Conservation (phyloP, 108 stramenopile species). For the Conticribra weissflogii region DNA sequence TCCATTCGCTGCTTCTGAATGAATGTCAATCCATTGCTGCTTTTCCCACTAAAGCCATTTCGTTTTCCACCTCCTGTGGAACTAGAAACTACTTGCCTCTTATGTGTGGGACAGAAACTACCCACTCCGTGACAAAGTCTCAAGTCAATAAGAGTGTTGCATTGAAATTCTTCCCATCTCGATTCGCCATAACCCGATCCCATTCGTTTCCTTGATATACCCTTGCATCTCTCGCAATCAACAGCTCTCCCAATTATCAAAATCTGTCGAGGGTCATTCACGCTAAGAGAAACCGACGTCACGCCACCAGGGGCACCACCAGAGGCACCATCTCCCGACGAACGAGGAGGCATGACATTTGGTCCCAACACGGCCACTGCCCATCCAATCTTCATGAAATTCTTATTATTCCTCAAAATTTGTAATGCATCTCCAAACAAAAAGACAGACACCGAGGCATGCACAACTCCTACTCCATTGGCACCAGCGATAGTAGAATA, state of each 20-base stretch:
- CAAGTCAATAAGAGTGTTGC: slow-evolving; percentile 61
- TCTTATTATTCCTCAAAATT: slow-evolving; percentile 6
- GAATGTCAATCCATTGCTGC: slow-evolving; percentile 18
- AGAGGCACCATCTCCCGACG: too few relatives aligned
- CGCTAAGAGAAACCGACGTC: slow-evolving; percentile 60
- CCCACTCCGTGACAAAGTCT: slow-evolving; percentile 29
- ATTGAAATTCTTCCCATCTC: slow-evolving; percentile 48
- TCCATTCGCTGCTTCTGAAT: slow-evolving; percentile 27
- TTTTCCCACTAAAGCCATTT: background rate
- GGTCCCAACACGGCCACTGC: slow-evolving; percentile 64
- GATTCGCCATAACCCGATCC: slow-evolving; percentile 40
- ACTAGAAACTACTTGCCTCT: slow-evolving; percentile 38
- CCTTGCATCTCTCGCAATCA: slow-evolving; percentile 77
- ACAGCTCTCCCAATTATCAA: slow-evolving; percentile 66
- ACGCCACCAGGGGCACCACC: slow-evolving; percentile 8
- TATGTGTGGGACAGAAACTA: slow-evolving; percentile 63
- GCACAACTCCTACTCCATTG: slow-evolving; percentile 23
- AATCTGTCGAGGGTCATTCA: slow-evolving; percentile 60
- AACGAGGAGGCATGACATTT: slow-evolving; percentile 57
- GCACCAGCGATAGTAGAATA: background rate
- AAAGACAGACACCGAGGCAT: slow-evolving; percentile 67
- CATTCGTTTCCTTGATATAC: slow-evolving; percentile 34
- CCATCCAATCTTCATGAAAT: slow-evolving; percentile 59
- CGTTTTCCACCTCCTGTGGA: background rate
- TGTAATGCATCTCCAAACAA: slow-evolving; percentile 74